Conservation (phyloP, 305 asterid genomes). For the Solanum hybrid region DNA sequence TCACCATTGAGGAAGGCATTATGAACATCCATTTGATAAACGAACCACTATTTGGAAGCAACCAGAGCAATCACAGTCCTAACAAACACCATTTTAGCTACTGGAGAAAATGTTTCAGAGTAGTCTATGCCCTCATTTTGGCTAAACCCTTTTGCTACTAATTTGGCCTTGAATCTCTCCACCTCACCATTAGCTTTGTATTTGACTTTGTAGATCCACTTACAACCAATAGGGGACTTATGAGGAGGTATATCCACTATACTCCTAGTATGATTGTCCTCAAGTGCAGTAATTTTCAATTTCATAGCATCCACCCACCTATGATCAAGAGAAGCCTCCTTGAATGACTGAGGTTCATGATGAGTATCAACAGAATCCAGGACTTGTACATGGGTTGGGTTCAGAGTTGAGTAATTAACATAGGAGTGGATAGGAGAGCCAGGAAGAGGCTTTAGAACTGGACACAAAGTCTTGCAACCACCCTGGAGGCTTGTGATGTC, state of each 20-base stretch:
- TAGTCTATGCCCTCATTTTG: background rate
- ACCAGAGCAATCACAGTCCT: background rate
- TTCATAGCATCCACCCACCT: background rate
- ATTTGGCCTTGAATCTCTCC: background rate
- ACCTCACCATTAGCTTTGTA: background rate
- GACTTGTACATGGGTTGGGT: background rate
- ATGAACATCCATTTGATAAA: background rate
- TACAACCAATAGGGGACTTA: background rate
- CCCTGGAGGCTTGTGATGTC: background rate
- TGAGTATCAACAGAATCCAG: background rate
- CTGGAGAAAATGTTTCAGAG: background rate
- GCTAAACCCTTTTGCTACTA: background rate
- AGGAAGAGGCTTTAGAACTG: background rate
- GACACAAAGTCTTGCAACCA: background rate
- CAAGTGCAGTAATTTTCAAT: background rate
- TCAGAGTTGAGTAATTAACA: background rate
- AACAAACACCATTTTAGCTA: background rate
- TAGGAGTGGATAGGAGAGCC: rapidly evolving
- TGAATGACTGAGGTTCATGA: background rate
- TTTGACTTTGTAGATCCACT: background rate
- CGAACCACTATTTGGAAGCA: background rate
- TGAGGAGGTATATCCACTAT: background rate
- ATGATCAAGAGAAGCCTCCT: background rate
- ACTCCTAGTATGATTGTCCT: background rate
- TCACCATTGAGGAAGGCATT: background rate